These are phyloP conservation scores for Xerocomus potaroensis DNA, from an alignment of 768 basidiomycete genomes.

Conservation along the genomic window DNA sequence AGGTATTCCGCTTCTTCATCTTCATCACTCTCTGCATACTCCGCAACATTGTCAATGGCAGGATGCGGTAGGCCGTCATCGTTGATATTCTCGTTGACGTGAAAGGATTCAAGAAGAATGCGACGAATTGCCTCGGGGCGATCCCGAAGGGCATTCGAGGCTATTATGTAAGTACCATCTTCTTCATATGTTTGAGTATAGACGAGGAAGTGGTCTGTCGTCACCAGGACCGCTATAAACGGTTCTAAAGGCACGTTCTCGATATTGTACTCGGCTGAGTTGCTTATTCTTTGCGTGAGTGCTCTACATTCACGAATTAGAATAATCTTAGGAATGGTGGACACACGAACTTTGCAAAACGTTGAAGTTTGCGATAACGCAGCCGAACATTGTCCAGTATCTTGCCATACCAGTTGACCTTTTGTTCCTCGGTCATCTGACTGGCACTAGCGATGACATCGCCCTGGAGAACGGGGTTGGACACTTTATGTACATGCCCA, in stretches of 20 bases:
- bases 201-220: conserved; percentile 89
- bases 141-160: conserved; percentile 69
- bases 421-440: conserved; percentile 76
- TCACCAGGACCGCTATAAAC: conserved; percentile 76
- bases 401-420: conserved; percentile 86
- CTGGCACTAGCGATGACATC: conserved; percentile 33
- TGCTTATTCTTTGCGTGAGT: conserved; percentile 83
- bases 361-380: conserved; percentile 89
- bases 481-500: conserved; percentile 23
- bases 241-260: conserved; percentile 68
- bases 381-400: conserved; percentile 89
- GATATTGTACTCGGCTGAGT: conserved; percentile 86
- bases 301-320: conserved; percentile 38
- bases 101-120: conserved; percentile 82
- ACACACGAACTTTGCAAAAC: conserved; percentile 70
- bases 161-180: conserved; percentile 90
- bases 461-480: conserved; percentile 34
- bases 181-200: conserved; percentile 85
- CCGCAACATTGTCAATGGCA: conserved; percentile 33
- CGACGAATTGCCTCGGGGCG: conserved; percentile 72
- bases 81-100: conserved; percentile 56
- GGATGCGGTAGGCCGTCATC: conserved; percentile 47
- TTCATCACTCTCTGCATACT: conserved; percentile 45
- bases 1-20: conserved; percentile 69
- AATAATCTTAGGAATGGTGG: background rate